Base-by-base conservation (phyloP, 2,329 filamentous ascomycete species). In the Chalaropsis ovoidea region DNA sequence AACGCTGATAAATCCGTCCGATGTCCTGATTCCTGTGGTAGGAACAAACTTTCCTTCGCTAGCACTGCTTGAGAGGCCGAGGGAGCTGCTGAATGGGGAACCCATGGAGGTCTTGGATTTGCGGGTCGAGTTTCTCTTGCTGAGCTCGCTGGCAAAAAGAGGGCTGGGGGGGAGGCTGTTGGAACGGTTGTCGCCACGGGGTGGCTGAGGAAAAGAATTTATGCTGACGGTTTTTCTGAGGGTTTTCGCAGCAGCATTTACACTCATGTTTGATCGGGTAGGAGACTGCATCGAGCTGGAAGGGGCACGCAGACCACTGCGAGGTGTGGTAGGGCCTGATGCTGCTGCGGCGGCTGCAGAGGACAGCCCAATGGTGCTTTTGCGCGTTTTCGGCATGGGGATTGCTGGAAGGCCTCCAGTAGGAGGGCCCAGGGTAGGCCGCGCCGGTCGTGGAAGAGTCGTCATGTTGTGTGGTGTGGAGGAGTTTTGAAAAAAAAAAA, bases 181-280 rank as follows among this genome's bases (percentile, higher is more conserved):
- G 61, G 79, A 76, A 69, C 82, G 80, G 64, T 76, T 80, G 64
- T 82, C 81, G 61, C 85, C 83, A 70, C 86, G 86, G 15, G 93
- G 93, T 15, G 93, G 93, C 69, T 95, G 89, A 39, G 93, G 93
- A 72, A 97, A 96, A 0, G 90, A 87, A 73, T 92, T 93, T 72
- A 96, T 95, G 79, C 92, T 96, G 72, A 95, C 87, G 0, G 89
- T 89, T 76, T 95, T 95, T 68, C 91, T 85, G 65, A 96, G 76
- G 0, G 86, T 84, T 74, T 86, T 92, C 31, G 85, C 84, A 4
- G 83, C 78, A 41, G 78, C 78, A 68, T 83, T 85, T 15, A 84
- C 76, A 43, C 78, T 78, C 8, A 84, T 80, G 5, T 80, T 75
- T 1, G 81, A 78, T 67, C 82, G 82, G 19, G 83, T 77, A 17